Conservation (phyloP, 257 asterid genomes). For the Solanum verrucosum region DNA sequence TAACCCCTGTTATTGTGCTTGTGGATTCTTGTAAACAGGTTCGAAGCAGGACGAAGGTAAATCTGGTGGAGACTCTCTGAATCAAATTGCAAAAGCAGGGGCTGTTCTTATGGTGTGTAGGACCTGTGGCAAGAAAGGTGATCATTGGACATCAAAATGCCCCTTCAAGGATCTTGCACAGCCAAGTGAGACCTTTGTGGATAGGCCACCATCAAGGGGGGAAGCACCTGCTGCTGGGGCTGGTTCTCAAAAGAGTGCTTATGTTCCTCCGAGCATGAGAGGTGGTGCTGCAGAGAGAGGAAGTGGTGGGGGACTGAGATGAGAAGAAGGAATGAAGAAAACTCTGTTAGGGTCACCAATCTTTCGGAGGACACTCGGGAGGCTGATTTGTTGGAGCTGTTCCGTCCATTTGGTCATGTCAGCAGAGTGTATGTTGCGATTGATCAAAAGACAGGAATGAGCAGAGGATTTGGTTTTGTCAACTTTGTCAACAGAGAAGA, state of each 20-base stretch:
- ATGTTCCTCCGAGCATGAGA: constrained; percentile 80
- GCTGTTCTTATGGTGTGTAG: constrained; percentile 91
- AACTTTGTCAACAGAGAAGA: constrained; percentile 80
- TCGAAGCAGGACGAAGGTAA: constrained; percentile 58
- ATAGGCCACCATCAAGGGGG: constrained; percentile 54
- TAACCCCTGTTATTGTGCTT: background rate
- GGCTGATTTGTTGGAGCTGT: constrained; percentile 77
- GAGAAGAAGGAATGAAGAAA: constrained; percentile 88
- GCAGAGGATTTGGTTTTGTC: constrained; percentile 91
- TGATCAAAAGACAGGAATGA: constrained; percentile 71
- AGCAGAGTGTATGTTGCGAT: constrained; percentile 79
- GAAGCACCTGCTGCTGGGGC: constrained; percentile 18
- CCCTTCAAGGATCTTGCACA: constrained; percentile 89
- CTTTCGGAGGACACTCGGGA: constrained; percentile 93
- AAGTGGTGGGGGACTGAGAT: constrained; percentile 42
- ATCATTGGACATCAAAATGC: constrained; percentile 93
- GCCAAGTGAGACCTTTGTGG: constrained; percentile 46
- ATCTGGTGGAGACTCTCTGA: constrained; percentile 37
- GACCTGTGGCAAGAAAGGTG: constrained; percentile 90
- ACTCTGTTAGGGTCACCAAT: constrained; percentile 85
- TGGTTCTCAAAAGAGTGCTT: constrained; percentile 43
- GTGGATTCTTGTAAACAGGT: constrained; percentile 23
- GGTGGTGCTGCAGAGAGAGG: constrained; percentile 41
- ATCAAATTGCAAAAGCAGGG: constrained; percentile 46
- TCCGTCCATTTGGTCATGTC: constrained; percentile 78